A percentile compares a stretch with the other conserved stretches of the same genome.
Conservation (phyloP, 805 yeast species). For the Barnettozyma populi region DNA sequence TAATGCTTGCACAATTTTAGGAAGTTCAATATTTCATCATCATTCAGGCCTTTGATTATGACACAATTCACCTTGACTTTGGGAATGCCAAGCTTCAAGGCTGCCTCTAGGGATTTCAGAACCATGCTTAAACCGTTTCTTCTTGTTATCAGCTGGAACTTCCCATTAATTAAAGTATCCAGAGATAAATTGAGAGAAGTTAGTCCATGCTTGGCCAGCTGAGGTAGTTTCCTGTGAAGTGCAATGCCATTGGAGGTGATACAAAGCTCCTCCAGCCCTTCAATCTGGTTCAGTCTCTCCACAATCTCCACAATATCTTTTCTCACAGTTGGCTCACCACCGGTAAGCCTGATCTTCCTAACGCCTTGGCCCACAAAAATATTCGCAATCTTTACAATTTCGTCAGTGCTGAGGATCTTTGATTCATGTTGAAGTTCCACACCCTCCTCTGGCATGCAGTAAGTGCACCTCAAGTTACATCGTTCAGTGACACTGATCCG, state of each 20-base stretch:
- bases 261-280: conserved; percentile 44
- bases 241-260: conserved; percentile 50
- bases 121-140: conserved; percentile 44
- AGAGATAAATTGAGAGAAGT: conserved; percentile 43
- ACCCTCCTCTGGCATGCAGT: conserved; percentile 57
- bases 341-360: conserved; percentile 46
- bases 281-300: conserved; percentile 29
- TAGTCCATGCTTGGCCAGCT: conserved; percentile 36
- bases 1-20: conserved; percentile 34
- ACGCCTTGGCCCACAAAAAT: conserved; percentile 45
- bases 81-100: conserved; percentile 39
- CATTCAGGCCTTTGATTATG: conserved; percentile 44
- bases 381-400: conserved; percentile 37
- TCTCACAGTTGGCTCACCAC: conserved; percentile 54
- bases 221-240: conserved; percentile 40
- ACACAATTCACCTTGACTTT: conserved; percentile 46
- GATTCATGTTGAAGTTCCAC: conserved; percentile 40
- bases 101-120: conserved; percentile 37
- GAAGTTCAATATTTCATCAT: conserved; percentile 46
- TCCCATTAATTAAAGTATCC: conserved; percentile 48
- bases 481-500: conserved; percentile 48
- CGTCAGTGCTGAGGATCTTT: conserved; percentile 36
- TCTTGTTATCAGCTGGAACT: conserved; percentile 43
- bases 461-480: conserved; percentile 42
- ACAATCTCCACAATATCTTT: conserved; percentile 44